phyloP scores from a whole-genome alignment of 2,329 filamentous ascomycete genomes.

The Diaporthe vexans region DNA sequence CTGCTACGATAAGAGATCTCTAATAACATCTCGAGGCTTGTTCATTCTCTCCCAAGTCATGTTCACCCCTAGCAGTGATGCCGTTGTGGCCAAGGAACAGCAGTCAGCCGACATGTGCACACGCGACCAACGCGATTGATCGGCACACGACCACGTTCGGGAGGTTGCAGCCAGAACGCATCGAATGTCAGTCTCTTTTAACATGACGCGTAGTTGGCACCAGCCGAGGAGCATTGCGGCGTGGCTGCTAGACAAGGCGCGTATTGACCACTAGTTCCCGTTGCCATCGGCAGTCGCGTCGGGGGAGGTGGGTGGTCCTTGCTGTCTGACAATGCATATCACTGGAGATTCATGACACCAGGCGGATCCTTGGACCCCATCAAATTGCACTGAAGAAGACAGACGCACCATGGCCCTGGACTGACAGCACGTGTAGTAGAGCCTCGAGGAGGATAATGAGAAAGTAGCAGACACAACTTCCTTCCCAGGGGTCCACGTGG shows the following conservation, averaged over 20 bases:
- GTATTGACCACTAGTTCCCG: background rate
- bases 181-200: no score
- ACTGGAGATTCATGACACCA: background rate
- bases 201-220: background rate
- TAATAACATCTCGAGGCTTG: no score
- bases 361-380: background rate
- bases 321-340: background rate
- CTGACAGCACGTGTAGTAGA: constrained; percentile 26
- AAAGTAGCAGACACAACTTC: background rate
- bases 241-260: background rate
- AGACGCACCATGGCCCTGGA: background rate
- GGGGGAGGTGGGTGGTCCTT: background rate
- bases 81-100: background rate
- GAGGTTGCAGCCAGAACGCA: no score
- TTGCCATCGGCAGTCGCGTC: background rate
- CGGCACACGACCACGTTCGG: background rate
- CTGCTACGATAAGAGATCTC: background rate
- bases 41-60: fast-evolving
- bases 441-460: background rate
- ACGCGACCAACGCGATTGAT: background rate
- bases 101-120: background rate
- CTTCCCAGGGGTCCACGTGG: constrained; percentile 15
- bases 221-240: background rate
- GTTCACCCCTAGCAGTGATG: fast-evolving
- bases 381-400: background rate